phyloP scores from a whole-genome alignment of 2,329 filamentous ascomycete genomes.

The Daldinia sp. region DNA sequence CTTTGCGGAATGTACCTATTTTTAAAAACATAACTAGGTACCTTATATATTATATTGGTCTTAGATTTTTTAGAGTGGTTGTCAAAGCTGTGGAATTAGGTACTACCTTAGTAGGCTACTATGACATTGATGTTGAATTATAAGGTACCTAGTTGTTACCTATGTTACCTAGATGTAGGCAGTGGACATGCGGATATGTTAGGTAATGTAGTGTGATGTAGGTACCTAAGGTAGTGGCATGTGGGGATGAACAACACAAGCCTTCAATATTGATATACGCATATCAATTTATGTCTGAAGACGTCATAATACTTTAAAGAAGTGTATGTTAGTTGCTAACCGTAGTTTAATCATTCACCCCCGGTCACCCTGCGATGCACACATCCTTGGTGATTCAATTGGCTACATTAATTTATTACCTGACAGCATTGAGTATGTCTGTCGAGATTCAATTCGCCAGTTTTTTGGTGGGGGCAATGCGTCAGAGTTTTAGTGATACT shows the following conservation, averaged over 20 bases:
- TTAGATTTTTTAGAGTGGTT: background rate
- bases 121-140: no score
- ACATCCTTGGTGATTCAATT: background rate
- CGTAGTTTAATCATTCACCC: background rate
- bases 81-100: background rate
- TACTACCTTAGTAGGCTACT: background rate
- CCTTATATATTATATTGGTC: background rate
- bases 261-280: conserved; percentile 1
- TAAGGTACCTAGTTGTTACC: no score
- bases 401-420: background rate
- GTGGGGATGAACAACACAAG: background rate
- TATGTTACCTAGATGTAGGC: no score
- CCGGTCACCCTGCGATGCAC: background rate
- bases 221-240: no score
- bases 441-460: conserved; percentile 1
- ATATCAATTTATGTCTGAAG: background rate
- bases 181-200: no score
- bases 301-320: background rate
- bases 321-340: background rate
- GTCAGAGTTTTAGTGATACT: background rate
- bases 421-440: background rate
- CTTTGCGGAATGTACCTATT: background rate
- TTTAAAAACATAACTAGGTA: background rate
- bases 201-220: no score
- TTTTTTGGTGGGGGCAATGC: background rate